A percentile compares a stretch with the other conserved stretches of the same genome.
phyloP scores from a whole-genome alignment of 2,329 filamentous ascomycete species.

The Verticillium nubilum region DNA sequence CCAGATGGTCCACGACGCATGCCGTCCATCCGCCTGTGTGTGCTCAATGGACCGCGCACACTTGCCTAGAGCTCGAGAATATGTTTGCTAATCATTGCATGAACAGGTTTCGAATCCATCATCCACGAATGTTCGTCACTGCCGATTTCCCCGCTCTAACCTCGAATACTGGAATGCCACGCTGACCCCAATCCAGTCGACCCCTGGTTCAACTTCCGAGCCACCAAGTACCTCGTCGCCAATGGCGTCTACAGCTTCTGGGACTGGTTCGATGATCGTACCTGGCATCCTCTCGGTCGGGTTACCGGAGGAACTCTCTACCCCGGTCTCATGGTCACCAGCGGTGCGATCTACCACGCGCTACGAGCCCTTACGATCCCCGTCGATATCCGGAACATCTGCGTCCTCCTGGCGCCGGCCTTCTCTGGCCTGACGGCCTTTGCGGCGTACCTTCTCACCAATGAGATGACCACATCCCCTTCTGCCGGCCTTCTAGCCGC shows the following conservation, averaged over 20 bases:
- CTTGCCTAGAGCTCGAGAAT: neutral
- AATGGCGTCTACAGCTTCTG: slow-evolving; percentile 99
- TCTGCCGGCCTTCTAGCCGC: slow-evolving; percentile 94
- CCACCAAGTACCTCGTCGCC: slow-evolving; percentile 93
- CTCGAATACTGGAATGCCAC: neutral
- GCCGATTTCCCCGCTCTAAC: slow-evolving; percentile 5
- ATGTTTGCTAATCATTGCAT: neutral
- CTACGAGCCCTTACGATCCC: slow-evolving; percentile 85
- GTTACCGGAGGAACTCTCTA: slow-evolving; percentile 99
- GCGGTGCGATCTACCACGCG: slow-evolving; percentile 90
- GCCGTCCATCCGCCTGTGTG: neutral
- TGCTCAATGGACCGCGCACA: neutral
- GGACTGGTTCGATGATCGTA: slow-evolving; percentile 99
- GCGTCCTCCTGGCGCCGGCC: slow-evolving; percentile 88
- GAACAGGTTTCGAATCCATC: slow-evolving; percentile 88
- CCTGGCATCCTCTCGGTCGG: slow-evolving; percentile 97
- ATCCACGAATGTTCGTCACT: slow-evolving; percentile 91
- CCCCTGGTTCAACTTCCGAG: slow-evolving; percentile 99
- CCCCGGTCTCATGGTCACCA: slow-evolving; percentile 98
- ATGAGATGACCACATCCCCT: slow-evolving; percentile 93
- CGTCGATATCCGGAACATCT: slow-evolving; percentile 98
- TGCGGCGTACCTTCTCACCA: slow-evolving; percentile 90
- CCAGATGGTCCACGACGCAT: neutral
- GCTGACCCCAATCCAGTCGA: slow-evolving; percentile 62
- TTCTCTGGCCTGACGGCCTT: slow-evolving; percentile 93